These are phyloP conservation scores for Cladorrhinum sp. DNA, from an alignment of 2,329 filamentous ascomycete species.

Conservation along the genomic window DNA sequence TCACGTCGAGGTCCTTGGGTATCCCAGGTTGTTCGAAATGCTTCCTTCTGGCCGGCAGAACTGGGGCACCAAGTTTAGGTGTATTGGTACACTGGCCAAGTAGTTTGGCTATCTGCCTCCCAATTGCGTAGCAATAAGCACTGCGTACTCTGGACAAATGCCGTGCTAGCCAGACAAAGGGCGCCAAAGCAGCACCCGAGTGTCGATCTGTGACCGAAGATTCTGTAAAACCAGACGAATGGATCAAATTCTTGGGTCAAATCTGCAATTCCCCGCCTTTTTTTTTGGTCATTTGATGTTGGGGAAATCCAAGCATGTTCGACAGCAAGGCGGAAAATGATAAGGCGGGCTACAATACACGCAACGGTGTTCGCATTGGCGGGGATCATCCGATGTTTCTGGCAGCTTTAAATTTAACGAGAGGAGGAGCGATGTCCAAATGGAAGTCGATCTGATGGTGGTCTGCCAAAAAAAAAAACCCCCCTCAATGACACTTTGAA, in stretches of 20 bases:
- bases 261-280: neutral
- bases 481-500: too few relatives aligned
- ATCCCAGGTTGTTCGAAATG: neutral
- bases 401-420: neutral
- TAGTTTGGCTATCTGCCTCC: neutral
- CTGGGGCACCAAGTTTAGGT: neutral
- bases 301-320: neutral
- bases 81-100: neutral
- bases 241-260: neutral
- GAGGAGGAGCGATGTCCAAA: neutral
- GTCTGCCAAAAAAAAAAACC: too few relatives aligned
- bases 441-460: too few relatives aligned
- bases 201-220: conserved; percentile 3
- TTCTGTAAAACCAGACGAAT: neutral
- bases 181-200: neutral
- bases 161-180: neutral
- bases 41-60: neutral
- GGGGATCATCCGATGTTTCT: neutral
- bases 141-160: neutral
- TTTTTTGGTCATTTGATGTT: neutral
- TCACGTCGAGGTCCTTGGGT: neutral
- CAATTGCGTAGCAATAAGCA: neutral
- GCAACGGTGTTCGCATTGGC: too few relatives aligned
- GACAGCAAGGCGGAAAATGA: neutral
- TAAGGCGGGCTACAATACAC: too few relatives aligned